Percentiles rank a stretch among this genome's conserved stretches.
Conservation (phyloP, 2,329 filamentous ascomycete species). For the Raffaelea ambrosiae region DNA sequence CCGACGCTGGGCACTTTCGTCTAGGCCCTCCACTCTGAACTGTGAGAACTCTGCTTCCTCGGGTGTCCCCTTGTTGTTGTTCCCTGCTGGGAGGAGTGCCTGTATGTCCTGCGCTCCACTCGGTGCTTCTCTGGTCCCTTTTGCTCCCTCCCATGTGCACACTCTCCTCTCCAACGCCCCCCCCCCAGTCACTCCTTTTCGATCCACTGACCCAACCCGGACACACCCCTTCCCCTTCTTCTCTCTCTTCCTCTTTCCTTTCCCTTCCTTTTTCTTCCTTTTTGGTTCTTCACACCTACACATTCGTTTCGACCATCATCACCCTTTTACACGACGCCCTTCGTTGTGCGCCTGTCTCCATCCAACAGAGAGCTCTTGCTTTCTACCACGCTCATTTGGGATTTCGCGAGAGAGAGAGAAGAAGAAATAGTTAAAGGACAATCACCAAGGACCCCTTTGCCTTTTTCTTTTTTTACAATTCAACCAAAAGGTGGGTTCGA, state of each 20-base stretch:
- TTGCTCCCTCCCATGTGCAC: neutral
- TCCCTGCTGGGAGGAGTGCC: too few relatives aligned
- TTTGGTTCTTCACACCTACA: conserved; percentile 11
- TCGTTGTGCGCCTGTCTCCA: conserved; percentile 21
- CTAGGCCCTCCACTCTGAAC: too few relatives aligned
- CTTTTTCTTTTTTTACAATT: neutral
- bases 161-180: neutral
- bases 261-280: conserved; percentile 12
- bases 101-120: too few relatives aligned
- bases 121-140: too few relatives aligned
- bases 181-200: neutral
- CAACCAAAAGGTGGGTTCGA: conserved; percentile 1
- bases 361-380: conserved; percentile 45
- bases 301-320: neutral
- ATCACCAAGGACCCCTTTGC: neutral
- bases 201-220: conserved; percentile 1
- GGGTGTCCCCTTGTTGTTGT: too few relatives aligned
- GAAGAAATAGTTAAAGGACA: neutral
- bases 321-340: conserved; percentile 12
- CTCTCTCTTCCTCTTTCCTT: neutral
- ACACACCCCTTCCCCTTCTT: neutral
- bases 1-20: neutral
- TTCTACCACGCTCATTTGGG: conserved; percentile 50
- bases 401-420: conserved; percentile 9
- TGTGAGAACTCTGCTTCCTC: neutral